Evolutionary conservation across 2,329 filamentous ascomycete species (phyloP), one percentile per base, ranked within the genome.

Genomic region (Parafenestella ontariensis): DNA sequence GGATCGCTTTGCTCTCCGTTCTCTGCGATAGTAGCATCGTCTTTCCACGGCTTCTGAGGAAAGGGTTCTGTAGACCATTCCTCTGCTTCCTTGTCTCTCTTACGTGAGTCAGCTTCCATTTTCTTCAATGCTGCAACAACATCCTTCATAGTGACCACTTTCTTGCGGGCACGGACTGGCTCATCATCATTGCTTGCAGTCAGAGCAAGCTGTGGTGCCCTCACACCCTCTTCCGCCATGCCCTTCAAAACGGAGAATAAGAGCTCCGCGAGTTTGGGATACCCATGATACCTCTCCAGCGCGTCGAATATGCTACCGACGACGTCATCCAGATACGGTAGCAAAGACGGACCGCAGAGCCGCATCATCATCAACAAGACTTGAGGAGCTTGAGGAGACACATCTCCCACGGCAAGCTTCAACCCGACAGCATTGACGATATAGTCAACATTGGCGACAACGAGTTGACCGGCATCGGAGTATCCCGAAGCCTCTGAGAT

Each of bases 311-410:
- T 92, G 0, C 91, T 94, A 4, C 88, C 89, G 3, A 98, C 87
- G 0, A 96, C 86, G 70, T 99, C 95, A 69, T 98, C 94, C 1
- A 99, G 80, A 69, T 93, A 97, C 0, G 93, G 92, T 10, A 99
- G 82, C 20, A 99, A 75, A 7, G 83, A 83, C 1, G 92, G 87
- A 0, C 95, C 95, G 17, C 92, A 91, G 13, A 99, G 83, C 23
- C 86, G 87, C 56, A 98, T 87, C 90, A 98, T 96, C 93, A 99
- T 97, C 6, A 89, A 84, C 44, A 99, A 77, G 1, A 98, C 95
- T 63, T 94, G 90, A 2, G 93, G 92, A 3, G 92, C 92, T 59
- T 96, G 90, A 1, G 94, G 93, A 0, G 92, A 94, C 47, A 98
- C 89, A 61, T 97, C 92, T 61, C 97, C 91, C 0, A 91, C 91